Conservation (phyloP, 768 basidiomycete species). For the Auricularia sp. region DNA sequence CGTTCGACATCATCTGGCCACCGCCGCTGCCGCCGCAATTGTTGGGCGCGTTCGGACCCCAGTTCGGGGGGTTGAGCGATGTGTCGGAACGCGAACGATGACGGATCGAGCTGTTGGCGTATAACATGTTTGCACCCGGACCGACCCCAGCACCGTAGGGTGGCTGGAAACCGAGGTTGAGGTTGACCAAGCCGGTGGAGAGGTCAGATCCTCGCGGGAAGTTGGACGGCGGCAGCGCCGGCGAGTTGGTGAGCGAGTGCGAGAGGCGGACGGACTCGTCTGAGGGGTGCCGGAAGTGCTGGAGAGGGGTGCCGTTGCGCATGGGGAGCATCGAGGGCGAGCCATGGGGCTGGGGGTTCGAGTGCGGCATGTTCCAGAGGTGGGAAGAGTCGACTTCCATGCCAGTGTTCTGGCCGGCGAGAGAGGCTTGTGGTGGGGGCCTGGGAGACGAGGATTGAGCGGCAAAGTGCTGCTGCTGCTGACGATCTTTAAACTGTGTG, state of each 20-base stretch:
- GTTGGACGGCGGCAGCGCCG: neutral
- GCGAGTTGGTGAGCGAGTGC: neutral
- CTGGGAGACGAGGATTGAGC: neutral
- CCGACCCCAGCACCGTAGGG: neutral
- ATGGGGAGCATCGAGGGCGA: neutral
- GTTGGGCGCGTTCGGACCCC: constrained; percentile 19
- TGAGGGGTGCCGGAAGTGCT: neutral
- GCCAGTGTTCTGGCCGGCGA: neutral
- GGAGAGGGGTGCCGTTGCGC: neutral
- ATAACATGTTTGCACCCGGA: neutral
- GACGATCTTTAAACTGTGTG: neutral
- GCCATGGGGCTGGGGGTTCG: neutral
- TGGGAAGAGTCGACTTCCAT: neutral
- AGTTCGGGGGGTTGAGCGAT: constrained; percentile 43
- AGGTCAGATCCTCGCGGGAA: neutral
- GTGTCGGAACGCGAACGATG: constrained; percentile 54
- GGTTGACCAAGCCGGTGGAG: constrained; percentile 1
- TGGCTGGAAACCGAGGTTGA: neutral
- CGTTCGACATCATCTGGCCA: constrained; percentile 15
- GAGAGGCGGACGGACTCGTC: neutral
- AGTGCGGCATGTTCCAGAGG: neutral
- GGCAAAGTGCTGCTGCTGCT: neutral
- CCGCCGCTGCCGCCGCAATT: too few species aligned
- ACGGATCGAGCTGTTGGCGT: constrained; percentile 19
- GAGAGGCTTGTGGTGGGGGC: neutral